A percentile compares a stretch with the other conserved stretches of the same genome.
These are phyloP conservation scores for Xerocomus potaroensis DNA, from an alignment of 768 basidiomycete species.

Conservation along the genomic window DNA sequence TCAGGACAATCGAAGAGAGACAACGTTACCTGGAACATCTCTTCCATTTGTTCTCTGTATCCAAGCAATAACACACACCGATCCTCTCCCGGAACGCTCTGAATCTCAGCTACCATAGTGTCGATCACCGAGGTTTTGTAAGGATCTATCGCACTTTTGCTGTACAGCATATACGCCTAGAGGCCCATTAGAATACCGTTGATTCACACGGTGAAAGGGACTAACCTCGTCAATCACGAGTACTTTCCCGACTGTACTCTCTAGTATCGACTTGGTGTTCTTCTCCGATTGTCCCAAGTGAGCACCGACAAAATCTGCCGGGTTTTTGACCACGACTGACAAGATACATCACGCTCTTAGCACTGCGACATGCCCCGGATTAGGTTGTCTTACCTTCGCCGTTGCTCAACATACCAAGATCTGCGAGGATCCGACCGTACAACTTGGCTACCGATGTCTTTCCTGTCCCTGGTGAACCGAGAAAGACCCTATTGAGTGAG, in stretches of 20 bases:
- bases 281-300: slow-evolving; percentile 57
- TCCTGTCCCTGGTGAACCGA: slow-evolving; percentile 68
- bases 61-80: slow-evolving; percentile 64
- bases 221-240: slow-evolving; percentile 67
- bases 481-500: slow-evolving; percentile 62
- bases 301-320: slow-evolving; percentile 61
- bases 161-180: slow-evolving; percentile 71
- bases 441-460: slow-evolving; percentile 70
- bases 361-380: no score
- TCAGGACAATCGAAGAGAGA: neutral
- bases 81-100: slow-evolving; percentile 66
- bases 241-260: slow-evolving; percentile 58
- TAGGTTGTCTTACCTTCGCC: slow-evolving; percentile 52
- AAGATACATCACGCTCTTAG: neutral
- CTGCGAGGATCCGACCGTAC: slow-evolving; percentile 61
- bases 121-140: slow-evolving; percentile 72
- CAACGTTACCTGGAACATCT: slow-evolving; percentile 65
- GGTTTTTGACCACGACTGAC: slow-evolving; percentile 63
- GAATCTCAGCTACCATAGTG: slow-evolving; percentile 71
- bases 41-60: slow-evolving; percentile 61
- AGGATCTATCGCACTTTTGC: slow-evolving; percentile 38
- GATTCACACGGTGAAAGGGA: neutral
- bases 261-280: slow-evolving; percentile 62
- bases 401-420: slow-evolving; percentile 62
- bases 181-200: neutral